phyloP scores from a whole-genome alignment of 2,329 filamentous ascomycete genomes.

The Talaromyces sp. region DNA sequence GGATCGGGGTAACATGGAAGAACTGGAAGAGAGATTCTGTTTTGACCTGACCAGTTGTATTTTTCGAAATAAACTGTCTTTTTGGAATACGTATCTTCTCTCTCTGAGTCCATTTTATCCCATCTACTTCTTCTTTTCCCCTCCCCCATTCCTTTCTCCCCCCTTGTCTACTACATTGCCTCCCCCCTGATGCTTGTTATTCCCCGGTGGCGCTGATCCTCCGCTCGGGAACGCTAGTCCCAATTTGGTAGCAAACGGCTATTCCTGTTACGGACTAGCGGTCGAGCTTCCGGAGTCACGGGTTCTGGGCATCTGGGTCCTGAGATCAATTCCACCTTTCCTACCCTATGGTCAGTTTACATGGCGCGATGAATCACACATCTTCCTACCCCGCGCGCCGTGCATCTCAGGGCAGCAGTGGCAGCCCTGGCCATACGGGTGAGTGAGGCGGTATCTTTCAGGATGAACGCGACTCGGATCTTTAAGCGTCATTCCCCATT shows the following conservation, averaged over 20 bases:
- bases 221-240: conserved; percentile 41
- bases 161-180: background rate
- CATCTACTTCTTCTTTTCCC: too few relatives aligned
- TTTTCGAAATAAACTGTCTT: background rate
- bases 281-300: conserved; percentile 39
- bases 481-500: conserved; percentile 5
- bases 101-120: too few relatives aligned
- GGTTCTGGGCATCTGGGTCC: conserved; percentile 32
- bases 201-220: conserved; percentile 33
- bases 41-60: background rate
- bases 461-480: conserved; percentile 1
- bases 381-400: conserved; percentile 38
- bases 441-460: conserved; percentile 23
- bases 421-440: conserved; percentile 42
- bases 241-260: conserved; percentile 17
- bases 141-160: background rate
- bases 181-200: conserved; percentile 9
- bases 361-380: conserved; percentile 39
- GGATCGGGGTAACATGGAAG: background rate
- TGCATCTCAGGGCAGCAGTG: conserved; percentile 40
- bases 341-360: conserved; percentile 11
- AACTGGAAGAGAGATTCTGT: background rate
- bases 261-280: conserved; percentile 33
- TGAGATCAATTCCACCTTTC: conserved; percentile 24
- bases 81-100: too few relatives aligned